phyloP scores from a whole-genome alignment of 192 early-diverging fungal species.

The Backusella mclennaniae region DNA sequence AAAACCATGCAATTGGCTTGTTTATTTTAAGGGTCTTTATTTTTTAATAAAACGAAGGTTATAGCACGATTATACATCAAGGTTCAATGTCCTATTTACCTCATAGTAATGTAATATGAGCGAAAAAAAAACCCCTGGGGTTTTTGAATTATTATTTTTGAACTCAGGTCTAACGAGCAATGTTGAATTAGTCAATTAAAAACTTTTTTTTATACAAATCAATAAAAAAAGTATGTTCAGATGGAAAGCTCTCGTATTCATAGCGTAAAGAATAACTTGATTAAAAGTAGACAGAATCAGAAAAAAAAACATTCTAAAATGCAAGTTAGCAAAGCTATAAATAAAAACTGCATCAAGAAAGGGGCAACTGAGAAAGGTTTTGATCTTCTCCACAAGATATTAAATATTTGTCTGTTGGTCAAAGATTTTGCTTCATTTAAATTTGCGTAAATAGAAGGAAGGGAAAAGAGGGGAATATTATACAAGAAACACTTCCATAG shows the following conservation, averaged over 20 bases:
- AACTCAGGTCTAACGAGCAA: not conserved
- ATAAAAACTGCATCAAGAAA: not conserved
- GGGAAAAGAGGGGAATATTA: not conserved
- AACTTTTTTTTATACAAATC: not conserved
- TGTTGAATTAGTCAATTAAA: not conserved
- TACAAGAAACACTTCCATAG: not conserved
- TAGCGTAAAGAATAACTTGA: too few relatives aligned
- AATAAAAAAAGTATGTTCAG: not conserved
- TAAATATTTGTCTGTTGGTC: not conserved
- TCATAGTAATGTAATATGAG: not conserved
- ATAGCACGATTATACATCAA: too few relatives aligned
- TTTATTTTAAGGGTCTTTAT: not conserved
- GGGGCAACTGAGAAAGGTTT: not conserved
- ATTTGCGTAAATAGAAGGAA: not conserved
- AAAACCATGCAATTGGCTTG: not conserved
- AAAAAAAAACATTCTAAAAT: not conserved
- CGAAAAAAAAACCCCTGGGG: not conserved
- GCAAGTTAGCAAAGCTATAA: not conserved
- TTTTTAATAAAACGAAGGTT: not conserved
- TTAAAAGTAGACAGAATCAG: not conserved
- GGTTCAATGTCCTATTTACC: too few relatives aligned
- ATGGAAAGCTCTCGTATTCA: not conserved
- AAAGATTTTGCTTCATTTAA: not conserved
- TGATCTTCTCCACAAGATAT: not conserved
- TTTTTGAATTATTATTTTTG: not conserved